Base-by-base conservation (phyloP, 495 filamentous ascomycete species). In the Lasiosphaeria miniovina region DNA sequence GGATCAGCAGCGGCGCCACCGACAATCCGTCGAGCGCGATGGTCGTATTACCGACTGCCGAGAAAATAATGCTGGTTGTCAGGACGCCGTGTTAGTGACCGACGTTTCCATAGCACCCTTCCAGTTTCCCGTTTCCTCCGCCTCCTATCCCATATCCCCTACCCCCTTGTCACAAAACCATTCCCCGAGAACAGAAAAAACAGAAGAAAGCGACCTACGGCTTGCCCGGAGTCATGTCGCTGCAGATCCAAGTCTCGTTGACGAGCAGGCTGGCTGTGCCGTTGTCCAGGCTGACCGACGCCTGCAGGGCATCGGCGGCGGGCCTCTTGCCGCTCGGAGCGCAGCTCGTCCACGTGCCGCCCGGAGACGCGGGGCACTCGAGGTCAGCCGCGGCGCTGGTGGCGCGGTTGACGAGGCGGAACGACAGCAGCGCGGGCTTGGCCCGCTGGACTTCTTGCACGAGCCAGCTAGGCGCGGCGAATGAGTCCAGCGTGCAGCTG, bases 161-260 rank as follows among this genome's bases (percentile, higher is more conserved):
- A 41, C 14, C 38, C 14, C 38, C 36, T 15, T 34, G 43, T 4
- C 5, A 17, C 24, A 24, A 24, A 24, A 24, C 24, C 24, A 2
- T 24, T 24, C 24, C 24, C 24, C 24, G 24, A 24, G 24, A 24
- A 24, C 12, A 4, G 40, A 24, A 24, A 24, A 24, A 24, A 24
- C 24, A 36, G n/a, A 10, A 36, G 4, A 34, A 34, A n/a, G 36
- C 12, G 34, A 33, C 63, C n/a, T 59, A 68, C 68, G 58, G 52
- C 6, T 59, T 56, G 7, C 2, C 38, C 1, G 24, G 24, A 24
- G 24, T 24, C 24, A 60, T 1, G 49, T 70, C 68, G 7, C 48
- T 61, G 50, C 68, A 70, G 2, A 31, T 32, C 68, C 68, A 70
- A 1, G 68, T 68, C 55, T 70, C 58, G 52, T 68, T 68, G 53